Percentiles rank a stretch among this genome's conserved stretches.
These are phyloP conservation scores for Diplotaxis tenuifolia DNA, from an alignment of 345 rosid species.

Conservation along the genomic window DNA sequence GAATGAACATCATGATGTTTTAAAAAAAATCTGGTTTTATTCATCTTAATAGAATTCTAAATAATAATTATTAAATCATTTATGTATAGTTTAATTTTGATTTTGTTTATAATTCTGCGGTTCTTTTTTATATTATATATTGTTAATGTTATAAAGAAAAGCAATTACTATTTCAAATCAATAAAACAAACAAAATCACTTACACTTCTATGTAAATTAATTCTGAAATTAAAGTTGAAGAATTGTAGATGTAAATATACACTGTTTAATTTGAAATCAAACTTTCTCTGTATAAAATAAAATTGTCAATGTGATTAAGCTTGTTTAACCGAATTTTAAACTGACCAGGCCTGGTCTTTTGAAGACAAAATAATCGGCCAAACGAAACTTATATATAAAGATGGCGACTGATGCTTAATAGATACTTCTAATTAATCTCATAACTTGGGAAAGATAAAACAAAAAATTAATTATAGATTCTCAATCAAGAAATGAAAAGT, in stretches of 20 bases:
- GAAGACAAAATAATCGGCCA: conserved; percentile 6
- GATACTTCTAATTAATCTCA: conserved; percentile 1
- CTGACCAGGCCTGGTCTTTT: not conserved
- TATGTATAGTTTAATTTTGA: not conserved
- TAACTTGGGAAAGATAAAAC: not conserved
- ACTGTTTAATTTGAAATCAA: not conserved
- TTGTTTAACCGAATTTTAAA: conserved; percentile 7
- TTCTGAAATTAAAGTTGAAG: not conserved
- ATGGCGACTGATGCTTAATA: conserved; percentile 13
- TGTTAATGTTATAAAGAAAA: not conserved
- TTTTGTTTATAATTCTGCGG: not conserved
- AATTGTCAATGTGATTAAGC: conserved; percentile 8
- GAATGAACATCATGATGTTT: conserved; percentile 10
- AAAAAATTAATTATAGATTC: not conserved
- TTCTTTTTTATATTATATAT: not conserved
- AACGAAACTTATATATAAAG: conserved; percentile 10
- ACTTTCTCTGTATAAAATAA: not conserved
- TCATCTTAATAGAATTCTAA: not conserved
- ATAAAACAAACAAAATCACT: not conserved
- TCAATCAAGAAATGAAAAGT: conserved; percentile 2
- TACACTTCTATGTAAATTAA: not conserved
- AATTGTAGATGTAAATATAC: not conserved
- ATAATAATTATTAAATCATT: not conserved
- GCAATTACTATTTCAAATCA: not conserved
- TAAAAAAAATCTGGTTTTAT: not conserved